Percentiles rank a stretch among this genome's conserved stretches.
Evolutionary conservation across 2,329 filamentous ascomycete species (phyloP).

Genomic region (Fusarium mexicanum): DNA sequence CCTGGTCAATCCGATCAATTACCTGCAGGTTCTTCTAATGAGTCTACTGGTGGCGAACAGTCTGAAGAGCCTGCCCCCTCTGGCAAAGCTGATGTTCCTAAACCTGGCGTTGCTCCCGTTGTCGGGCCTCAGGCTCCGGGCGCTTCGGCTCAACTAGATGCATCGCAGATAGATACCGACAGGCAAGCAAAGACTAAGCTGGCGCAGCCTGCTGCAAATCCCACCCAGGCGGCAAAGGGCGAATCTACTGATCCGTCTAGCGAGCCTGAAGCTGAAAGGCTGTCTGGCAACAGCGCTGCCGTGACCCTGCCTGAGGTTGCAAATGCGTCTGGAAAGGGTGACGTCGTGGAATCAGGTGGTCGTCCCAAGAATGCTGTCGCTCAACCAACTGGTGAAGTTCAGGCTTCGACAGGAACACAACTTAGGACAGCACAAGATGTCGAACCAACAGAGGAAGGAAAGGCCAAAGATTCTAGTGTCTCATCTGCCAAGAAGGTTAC

Average conservation of each 20-base stretch:
- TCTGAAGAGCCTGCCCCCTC: constrained; percentile 8
- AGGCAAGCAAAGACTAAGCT: neutral
- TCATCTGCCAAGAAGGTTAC: neutral
- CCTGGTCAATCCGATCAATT: constrained; percentile 14
- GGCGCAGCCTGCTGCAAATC: neutral
- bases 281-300: neutral
- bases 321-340: neutral
- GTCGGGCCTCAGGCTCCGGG: neutral
- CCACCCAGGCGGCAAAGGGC: neutral
- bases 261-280: neutral
- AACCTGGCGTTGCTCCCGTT: neutral
- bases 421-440: neutral
- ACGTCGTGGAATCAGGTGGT: neutral
- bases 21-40: constrained; percentile 4
- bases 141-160: neutral
- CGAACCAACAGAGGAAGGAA: neutral
- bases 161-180: neutral
- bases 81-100: neutral
- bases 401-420: neutral
- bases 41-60: neutral
- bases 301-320: neutral
- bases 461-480: neutral
- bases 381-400: neutral
- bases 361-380: neutral
- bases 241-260: neutral